A percentile compares a stretch with the other conserved stretches of the same genome.
Conservation (phyloP, 169 alveolate species). For the Theileria parva region DNA sequence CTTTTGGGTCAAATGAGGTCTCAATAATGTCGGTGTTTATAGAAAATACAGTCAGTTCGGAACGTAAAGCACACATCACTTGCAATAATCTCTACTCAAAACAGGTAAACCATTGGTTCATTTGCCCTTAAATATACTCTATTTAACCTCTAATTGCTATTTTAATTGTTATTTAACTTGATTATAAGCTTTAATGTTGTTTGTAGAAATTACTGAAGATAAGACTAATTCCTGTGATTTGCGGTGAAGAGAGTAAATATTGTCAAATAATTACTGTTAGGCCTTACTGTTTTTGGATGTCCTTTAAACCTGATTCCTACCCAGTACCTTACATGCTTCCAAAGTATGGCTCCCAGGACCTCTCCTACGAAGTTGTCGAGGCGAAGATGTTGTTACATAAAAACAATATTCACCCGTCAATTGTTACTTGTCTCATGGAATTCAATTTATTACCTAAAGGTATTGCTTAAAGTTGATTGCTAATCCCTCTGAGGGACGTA, state of each 20-base stretch:
- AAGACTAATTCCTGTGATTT: constrained; percentile 53
- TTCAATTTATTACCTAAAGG: constrained; percentile 44
- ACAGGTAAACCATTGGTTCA: constrained; percentile 27
- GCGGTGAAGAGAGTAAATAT: constrained; percentile 9
- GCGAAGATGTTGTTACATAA: constrained; percentile 54
- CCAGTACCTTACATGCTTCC: constrained; percentile 62
- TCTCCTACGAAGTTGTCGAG: constrained; percentile 48
- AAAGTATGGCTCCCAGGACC: constrained; percentile 53
- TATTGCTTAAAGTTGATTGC: too few species aligned
- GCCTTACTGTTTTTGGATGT: constrained; percentile 60
- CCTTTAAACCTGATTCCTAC: constrained; percentile 5
- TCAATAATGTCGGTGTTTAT: constrained; percentile 12
- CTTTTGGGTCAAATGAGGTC: constrained; percentile 39
- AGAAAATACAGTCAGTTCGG: constrained; percentile 27
- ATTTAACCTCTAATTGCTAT: not conserved
- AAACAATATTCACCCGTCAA: constrained; percentile 42
- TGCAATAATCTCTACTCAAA: constrained; percentile 52
- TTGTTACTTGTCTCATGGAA: constrained; percentile 53
- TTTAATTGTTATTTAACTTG: not conserved
- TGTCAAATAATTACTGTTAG: constrained; percentile 50
- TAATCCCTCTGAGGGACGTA: too few species aligned
- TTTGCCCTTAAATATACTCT: not conserved
- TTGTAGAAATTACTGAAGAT: constrained; percentile 48
- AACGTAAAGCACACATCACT: constrained; percentile 51
- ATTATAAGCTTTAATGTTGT: not conserved